Evolutionary conservation across 345 rosid species (phyloP).

Genomic region (Populus deltoides): DNA sequence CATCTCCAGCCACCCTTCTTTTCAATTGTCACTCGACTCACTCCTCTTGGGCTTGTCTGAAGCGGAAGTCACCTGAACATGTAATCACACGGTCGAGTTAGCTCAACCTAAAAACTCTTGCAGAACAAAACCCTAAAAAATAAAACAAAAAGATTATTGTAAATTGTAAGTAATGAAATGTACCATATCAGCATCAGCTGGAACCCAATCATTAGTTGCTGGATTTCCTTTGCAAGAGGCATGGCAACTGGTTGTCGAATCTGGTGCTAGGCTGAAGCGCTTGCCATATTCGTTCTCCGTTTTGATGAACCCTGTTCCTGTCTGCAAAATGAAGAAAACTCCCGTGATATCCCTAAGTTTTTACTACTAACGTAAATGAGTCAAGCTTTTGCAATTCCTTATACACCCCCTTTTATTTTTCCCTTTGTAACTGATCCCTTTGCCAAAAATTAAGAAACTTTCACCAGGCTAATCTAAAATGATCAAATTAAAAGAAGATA

Average conservation of each 20-base stretch:
- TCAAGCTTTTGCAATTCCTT: too few relatives aligned
- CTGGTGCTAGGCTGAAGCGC: constrained; percentile 34
- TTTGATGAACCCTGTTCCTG: constrained; percentile 69
- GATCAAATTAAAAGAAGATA: too few relatives aligned
- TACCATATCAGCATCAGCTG: constrained; percentile 41
- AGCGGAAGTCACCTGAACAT: constrained; percentile 31
- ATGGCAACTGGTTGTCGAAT: constrained; percentile 29
- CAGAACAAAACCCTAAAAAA: neutral
- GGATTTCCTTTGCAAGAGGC: constrained; percentile 61
- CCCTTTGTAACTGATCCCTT: too few relatives aligned
- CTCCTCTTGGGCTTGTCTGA: constrained; percentile 70
- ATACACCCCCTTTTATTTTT: too few relatives aligned
- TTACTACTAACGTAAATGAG: neutral
- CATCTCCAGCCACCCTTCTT: neutral
- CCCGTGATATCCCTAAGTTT: neutral
- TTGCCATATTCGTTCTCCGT: constrained; percentile 31
- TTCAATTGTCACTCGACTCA: constrained; percentile 56
- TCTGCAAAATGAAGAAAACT: constrained; percentile 32
- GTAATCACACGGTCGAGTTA: neutral
- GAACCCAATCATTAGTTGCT: constrained; percentile 73
- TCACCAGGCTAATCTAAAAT: too few relatives aligned
- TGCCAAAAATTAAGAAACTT: too few relatives aligned
- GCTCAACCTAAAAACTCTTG: neutral
- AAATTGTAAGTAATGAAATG: neutral
- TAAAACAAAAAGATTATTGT: neutral